Evolutionary conservation across 306 rosid genomes (phyloP), one percentile per base, ranked within the genome.

Genomic region (Macrotyloma uniflorum): DNA sequence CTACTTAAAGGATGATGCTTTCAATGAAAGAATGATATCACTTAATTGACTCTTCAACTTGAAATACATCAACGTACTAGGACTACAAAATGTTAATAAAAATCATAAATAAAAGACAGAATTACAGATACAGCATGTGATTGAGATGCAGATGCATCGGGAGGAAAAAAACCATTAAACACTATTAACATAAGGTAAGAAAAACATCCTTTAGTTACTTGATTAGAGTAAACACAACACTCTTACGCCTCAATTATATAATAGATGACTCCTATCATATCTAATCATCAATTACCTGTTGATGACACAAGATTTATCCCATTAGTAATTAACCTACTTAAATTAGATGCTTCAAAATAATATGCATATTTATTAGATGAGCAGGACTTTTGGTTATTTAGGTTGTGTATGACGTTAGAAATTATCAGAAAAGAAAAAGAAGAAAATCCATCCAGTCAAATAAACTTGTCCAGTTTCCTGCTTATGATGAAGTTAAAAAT

Each of bases 311-410:
- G 8, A 67, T 45, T 54, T 67, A 45, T 57, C 42, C 20, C 23
- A 58, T 55, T 33, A n/a, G 35, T 33, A 23, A 55, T 20, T 19
- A 55, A 33, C 45, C 45, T 43, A 19, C 54, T 63, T 43, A 0
- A 67, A 9, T 57, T 33, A 69, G 43, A 55, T 59, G 77, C 19
- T 68, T 74, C 24, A 75, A 57, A 28, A 57, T 67, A 67, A 42
- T 49, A 33, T 55, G 30, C n/a, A 66, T 66, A 33, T 74, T 30
- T n/a, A 74, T 67, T 67, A 8, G 40, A 57, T 18, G 20, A 49
- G 49, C 22, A 81, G 32, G 59, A 36, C 15, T 14, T 74, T 55
- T 30, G 7, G 24, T 26, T 58, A n/a, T 18, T 47, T 62, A 5
- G 62, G 50, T 47, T 46, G n/a, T 8, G 11, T 9, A 9, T 6